Base-by-base conservation (phyloP, 768 basidiomycete species). In the Podaxis sp. region DNA sequence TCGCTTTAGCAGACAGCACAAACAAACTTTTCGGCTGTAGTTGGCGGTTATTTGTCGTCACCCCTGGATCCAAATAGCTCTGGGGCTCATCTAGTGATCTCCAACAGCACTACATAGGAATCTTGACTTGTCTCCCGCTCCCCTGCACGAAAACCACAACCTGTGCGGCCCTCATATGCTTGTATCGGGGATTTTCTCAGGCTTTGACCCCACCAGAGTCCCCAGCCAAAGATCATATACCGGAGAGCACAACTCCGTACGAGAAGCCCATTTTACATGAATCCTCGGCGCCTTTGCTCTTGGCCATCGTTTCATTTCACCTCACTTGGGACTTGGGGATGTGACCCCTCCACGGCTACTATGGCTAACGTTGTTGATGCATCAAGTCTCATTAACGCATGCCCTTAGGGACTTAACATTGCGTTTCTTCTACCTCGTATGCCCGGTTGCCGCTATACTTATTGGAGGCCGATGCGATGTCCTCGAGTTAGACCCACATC, bases 21-120 rank as follows among this genome's bases (percentile, higher is more conserved):
- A 38, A 50, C 54, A 62, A 56, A 56, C 54, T 55, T 55, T 62
- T 49, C 38, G 40, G 57, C 13, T 13, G 22, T n/a, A 7, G 61
- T 49, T 24, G 55, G 46, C n/a, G 9, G 29, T 55, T 62, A 37
- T 62, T 62, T 62, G 61, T 29, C 38, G 38, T 11, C 13, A 9
- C 6, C 54, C 36, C 24, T 27, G 7, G 25, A 17, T 25, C 38
- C 61, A 62, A 62, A 62, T 36, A 62, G 4, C 4, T 12, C 36
- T 9, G 49, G 7, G 0, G n/a, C n/a, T 43, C 13, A 15, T 13
- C 13, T 6, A n/a, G n/a, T 43, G 13, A 41, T 41, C 40, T 41
- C 22, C 47, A 50, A 6, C 24, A 4, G 22, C 49, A 8, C 43
- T 19, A 7, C 43, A 46, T 13, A 46, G 40, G 13, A 17, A 17